Percentiles rank a stretch among this genome's conserved stretches.
Conservation (phyloP, 1,284 basidiomycete species). For the Puccinia coronata region DNA sequence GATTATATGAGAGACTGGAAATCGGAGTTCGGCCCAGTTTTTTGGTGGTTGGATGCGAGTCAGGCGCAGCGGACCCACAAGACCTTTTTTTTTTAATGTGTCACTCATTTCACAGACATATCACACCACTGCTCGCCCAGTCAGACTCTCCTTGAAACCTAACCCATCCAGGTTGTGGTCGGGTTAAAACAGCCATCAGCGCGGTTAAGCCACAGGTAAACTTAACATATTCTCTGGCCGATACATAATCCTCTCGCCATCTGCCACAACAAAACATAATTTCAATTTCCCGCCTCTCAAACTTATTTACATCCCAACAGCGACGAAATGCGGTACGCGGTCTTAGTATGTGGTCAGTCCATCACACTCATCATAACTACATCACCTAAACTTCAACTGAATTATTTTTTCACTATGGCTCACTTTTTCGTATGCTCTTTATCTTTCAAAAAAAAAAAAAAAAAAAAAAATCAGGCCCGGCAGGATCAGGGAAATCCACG, state of each 20-base stretch:
- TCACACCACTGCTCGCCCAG: background rate
- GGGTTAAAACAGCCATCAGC: too few relatives aligned
- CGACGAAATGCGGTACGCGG: slow-evolving; percentile 50
- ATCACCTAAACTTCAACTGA: background rate
- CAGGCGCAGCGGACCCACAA: too few relatives aligned
- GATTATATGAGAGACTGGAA: too few relatives aligned
- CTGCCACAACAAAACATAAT: too few relatives aligned
- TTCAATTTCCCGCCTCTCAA: too few relatives aligned
- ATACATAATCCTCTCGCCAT: too few relatives aligned
- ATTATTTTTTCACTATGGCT: background rate
- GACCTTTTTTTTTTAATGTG: too few relatives aligned
- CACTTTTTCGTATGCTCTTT: background rate
- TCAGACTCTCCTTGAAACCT: too few relatives aligned
- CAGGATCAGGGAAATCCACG: slow-evolving; percentile 96
- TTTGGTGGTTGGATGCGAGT: too few relatives aligned
- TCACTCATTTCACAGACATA: background rate
- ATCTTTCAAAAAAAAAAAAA: slow-evolving; percentile 17
- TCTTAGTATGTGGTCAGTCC: slow-evolving; percentile 51
- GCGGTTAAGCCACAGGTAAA: too few relatives aligned
- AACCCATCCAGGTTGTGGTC: background rate
- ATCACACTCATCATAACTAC: background rate
- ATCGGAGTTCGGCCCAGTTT: background rate
- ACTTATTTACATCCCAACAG: too few relatives aligned
- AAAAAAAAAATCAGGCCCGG: slow-evolving; percentile 71
- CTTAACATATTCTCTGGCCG: too few relatives aligned